Base-by-base conservation (phyloP, 139 green algal genomes). In the Marvania coccoides region DNA sequence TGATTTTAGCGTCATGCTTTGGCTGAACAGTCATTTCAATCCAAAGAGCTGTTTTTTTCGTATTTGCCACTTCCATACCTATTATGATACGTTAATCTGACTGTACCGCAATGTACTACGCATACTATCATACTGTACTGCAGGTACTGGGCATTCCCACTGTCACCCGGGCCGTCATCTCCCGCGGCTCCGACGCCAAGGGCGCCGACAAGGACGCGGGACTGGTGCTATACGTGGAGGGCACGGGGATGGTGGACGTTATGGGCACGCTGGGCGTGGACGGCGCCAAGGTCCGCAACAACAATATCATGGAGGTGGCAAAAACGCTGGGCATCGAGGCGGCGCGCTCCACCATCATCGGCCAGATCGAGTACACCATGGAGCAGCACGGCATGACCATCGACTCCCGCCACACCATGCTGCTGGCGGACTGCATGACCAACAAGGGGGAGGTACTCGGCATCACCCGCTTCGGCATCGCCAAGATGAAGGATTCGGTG, bases 401-500 rank as follows among this genome's bases (percentile, higher is more conserved):
- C 59, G 94, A 99, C 78, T 58, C 80, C 15, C 76, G 94, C 5
- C 94, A 99, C 82, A 95, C 78, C 47, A 97, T 96, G 91, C 81
- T 99, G 59, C 85, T 99, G 40, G 92, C 94, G 0, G 94, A 99
- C 82, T 93, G 91, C 75, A 99, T 99, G 94, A 95, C 91, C 3
- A 96, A 94, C 84, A 97, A 96, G 84, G 93, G 93, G 10, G 90
- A 98, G 80, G 91, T 98, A 40, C 81, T 98, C 76, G 94, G 94
- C 69, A 99, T 99, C 78, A 99, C 93, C 1, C 87, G 94, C 24
- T 97, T 97, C 65, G 94, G 94, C 67, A 99, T 99, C 39, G 91
- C 91, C 35, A 96, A 97, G 79, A 98, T 99, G 94, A 98, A 98
- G 83, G 94, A 99, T 76, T 90, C 73, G 40, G 94, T 99, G 61